A percentile compares a stretch with the other conserved stretches of the same genome.
These are phyloP conservation scores for Coniella vitis DNA, from an alignment of 2,329 filamentous ascomycete species.

Conservation along the genomic window DNA sequence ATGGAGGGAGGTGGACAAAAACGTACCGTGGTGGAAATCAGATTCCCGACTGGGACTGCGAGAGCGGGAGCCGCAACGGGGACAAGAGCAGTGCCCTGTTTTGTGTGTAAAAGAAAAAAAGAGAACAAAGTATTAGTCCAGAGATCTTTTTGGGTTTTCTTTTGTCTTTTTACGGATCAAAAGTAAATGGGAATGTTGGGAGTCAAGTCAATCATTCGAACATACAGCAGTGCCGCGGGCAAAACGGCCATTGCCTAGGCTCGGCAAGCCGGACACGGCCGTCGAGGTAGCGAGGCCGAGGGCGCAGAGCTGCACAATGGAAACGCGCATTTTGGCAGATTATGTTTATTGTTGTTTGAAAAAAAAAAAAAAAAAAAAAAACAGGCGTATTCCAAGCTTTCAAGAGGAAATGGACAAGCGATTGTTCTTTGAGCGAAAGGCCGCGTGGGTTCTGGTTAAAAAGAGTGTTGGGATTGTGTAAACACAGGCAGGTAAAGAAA, in stretches of 20 bases:
- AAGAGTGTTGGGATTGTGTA: too few species aligned
- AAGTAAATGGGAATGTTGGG: too few species aligned
- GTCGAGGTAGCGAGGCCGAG: background rate
- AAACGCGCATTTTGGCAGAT: background rate
- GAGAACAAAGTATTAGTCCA: too few species aligned
- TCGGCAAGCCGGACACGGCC: background rate
- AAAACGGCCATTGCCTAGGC: background rate
- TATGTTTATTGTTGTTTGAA: background rate
- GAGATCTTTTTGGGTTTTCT: too few species aligned
- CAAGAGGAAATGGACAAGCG: too few species aligned
- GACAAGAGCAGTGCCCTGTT: background rate
- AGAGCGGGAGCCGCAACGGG: background rate
- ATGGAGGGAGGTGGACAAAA: too few species aligned
- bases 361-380: background rate
- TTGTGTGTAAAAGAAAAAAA: background rate
- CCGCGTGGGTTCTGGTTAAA: too few species aligned
- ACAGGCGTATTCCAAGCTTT: too few species aligned
- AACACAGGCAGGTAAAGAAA: too few species aligned
- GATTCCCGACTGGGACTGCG: background rate
- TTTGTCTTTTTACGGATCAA: too few species aligned
- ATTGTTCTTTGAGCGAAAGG: too few species aligned
- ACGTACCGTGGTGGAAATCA: background rate
- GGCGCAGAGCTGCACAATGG: conserved; percentile 2
- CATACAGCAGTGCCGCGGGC: background rate
- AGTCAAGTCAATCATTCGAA: too few species aligned